Conservation (phyloP, 345 rosid genomes). For the Murraya paniculata region DNA sequence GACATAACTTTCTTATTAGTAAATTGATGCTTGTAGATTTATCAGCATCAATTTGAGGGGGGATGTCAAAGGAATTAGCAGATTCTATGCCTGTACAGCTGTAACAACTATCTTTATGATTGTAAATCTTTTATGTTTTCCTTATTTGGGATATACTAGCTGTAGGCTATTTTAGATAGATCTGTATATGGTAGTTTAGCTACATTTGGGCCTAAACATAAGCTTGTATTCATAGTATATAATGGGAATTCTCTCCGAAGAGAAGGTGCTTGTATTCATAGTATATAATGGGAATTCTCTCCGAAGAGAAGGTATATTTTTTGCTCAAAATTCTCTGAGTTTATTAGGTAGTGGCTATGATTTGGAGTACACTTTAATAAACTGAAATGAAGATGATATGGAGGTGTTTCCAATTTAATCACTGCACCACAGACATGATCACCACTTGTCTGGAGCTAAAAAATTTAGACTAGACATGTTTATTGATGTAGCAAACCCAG, state of each 20-base stretch:
- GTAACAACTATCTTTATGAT: neutral
- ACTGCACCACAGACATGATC: slow-evolving; percentile 47
- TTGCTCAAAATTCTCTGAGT: no score
- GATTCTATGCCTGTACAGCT: no score
- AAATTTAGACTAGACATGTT: slow-evolving; percentile 12
- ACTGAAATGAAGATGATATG: neutral
- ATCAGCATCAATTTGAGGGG: neutral
- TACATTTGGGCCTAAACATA: neutral
- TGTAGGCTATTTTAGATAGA: neutral
- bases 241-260: neutral
- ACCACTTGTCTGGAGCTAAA: slow-evolving; percentile 48
- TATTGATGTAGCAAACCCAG: neutral
- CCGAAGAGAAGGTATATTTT: rapidly evolving
- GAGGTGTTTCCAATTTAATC: slow-evolving; percentile 2
- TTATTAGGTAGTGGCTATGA: no score
- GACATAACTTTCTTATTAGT: neutral
- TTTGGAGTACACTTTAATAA: neutral
- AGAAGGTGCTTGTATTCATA: neutral
- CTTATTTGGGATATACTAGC: neutral
- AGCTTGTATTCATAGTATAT: neutral
- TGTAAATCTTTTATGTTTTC: neutral
- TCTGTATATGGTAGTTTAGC: neutral
- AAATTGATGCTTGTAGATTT: neutral
- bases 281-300: neutral
- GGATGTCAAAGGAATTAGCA: neutral